Evolutionary conservation across 1,284 basidiomycete genomes (phyloP).

Genomic region (Cryptococcus deneoformans): DNA sequence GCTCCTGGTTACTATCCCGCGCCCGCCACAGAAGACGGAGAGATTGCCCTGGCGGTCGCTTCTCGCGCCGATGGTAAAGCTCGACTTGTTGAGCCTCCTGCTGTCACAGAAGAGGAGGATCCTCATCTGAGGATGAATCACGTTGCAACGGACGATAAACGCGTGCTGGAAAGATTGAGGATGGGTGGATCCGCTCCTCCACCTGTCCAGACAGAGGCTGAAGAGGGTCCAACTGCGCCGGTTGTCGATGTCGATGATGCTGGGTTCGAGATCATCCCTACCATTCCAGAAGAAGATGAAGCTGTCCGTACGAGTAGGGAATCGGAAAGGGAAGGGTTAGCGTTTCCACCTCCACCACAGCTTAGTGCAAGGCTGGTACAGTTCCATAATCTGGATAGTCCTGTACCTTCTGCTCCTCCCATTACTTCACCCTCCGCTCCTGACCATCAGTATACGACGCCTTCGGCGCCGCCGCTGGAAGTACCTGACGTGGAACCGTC

Average conservation of each 20-base stretch:
- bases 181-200: constrained; percentile 42
- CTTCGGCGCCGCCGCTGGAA: constrained; percentile 19
- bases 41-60: constrained; percentile 40
- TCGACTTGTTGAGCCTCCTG: constrained; percentile 16
- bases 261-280: constrained; percentile 36
- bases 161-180: constrained; percentile 40
- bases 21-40: constrained; percentile 44
- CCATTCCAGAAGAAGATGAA: constrained; percentile 8
- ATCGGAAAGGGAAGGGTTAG: background rate
- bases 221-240: constrained; percentile 38
- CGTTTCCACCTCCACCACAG: constrained; percentile 1
- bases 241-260: constrained; percentile 41
- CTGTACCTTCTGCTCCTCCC: constrained; percentile 2
- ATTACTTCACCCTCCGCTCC: background rate
- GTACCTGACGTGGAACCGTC: constrained; percentile 7
- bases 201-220: constrained; percentile 8
- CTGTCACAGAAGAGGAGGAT: constrained; percentile 9
- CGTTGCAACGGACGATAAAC: constrained; percentile 49
- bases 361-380: constrained; percentile 3
- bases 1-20: constrained; percentile 48
- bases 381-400: constrained; percentile 28
- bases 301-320: background rate
- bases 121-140: constrained; percentile 21
- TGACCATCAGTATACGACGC: background rate
- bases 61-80: constrained; percentile 40